Evolutionary conservation across 2,329 filamentous ascomycete species (phyloP).

Genomic region (Fusarium sp.): DNA sequence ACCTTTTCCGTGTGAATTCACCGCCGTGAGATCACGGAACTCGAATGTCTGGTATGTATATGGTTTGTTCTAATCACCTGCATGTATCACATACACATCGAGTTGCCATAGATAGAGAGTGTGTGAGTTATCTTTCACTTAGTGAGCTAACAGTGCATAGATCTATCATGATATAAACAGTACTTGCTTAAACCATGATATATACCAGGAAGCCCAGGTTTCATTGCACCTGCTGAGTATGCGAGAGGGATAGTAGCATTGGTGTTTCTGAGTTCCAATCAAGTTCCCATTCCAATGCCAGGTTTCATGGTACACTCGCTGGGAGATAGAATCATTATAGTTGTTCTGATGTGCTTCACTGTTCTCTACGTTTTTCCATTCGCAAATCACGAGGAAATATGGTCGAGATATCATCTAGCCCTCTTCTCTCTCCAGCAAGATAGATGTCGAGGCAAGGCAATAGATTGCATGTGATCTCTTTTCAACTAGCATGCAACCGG

Average conservation of each 20-base stretch:
- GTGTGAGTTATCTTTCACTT: too few relatives aligned
- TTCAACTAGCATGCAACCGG: neutral
- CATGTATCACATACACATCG: neutral
- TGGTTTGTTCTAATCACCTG: neutral
- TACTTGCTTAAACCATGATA: too few relatives aligned
- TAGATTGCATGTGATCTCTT: neutral
- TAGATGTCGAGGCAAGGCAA: neutral
- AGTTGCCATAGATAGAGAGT: neutral
- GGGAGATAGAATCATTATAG: neutral
- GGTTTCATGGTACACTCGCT: neutral
- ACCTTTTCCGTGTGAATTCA: neutral
- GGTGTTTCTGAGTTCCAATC: neutral
- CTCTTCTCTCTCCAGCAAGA: neutral
- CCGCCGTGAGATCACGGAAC: neutral
- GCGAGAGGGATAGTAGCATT: neutral
- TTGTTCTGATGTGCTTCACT: neutral
- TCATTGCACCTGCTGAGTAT: neutral
- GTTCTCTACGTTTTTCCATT: neutral
- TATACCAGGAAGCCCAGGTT: fast-evolving
- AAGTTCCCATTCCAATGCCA: neutral
- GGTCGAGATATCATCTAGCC: neutral
- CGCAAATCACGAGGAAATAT: neutral
- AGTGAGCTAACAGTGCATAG: too few relatives aligned
- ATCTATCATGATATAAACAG: too few relatives aligned
- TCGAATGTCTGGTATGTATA: neutral